These are phyloP conservation scores for Barnettozyma californica DNA, from an alignment of 805 yeast genomes.

Conservation along the genomic window DNA sequence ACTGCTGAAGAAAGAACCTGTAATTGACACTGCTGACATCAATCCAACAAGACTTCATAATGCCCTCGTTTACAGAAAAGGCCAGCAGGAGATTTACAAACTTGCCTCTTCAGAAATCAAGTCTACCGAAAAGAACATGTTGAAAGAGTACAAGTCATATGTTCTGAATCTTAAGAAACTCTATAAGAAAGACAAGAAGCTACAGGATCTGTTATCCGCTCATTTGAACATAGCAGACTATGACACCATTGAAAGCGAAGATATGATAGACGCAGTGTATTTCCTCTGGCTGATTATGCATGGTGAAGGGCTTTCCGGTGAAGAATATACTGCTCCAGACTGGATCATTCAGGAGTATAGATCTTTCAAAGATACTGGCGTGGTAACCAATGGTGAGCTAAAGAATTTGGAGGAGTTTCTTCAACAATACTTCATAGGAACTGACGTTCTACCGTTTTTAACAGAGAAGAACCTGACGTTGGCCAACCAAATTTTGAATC, in stretches of 20 bases:
- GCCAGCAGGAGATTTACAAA: constrained; percentile 46
- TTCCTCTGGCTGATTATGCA: constrained; percentile 18
- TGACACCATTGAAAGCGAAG: constrained; percentile 40
- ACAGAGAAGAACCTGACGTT: constrained; percentile 10
- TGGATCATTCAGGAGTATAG: constrained; percentile 12
- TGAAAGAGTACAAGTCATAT: constrained; percentile 36
- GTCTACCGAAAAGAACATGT: constrained; percentile 42
- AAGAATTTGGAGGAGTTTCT: constrained; percentile 6
- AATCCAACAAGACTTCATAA: constrained; percentile 20
- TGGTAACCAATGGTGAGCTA: not conserved
- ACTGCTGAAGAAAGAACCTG: constrained; percentile 15
- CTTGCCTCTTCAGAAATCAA: constrained; percentile 40
- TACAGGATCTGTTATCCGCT: constrained; percentile 41
- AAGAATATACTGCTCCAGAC: constrained; percentile 14
- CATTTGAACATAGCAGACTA: constrained; percentile 43
- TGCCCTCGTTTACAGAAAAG: constrained; percentile 41
- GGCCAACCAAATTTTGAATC: constrained; percentile 12
- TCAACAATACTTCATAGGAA: constrained; percentile 3
- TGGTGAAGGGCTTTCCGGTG: constrained; percentile 1
- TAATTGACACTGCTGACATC: constrained; percentile 6
- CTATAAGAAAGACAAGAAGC: constrained; percentile 44
- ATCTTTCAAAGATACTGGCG: not conserved
- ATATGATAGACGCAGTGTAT: constrained; percentile 32
- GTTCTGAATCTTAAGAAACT: constrained; percentile 49
- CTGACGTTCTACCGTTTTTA: constrained; percentile 5